phyloP scores from a whole-genome alignment of 2,329 filamentous ascomycete species.

The Proliferodiscus dingleyae region DNA sequence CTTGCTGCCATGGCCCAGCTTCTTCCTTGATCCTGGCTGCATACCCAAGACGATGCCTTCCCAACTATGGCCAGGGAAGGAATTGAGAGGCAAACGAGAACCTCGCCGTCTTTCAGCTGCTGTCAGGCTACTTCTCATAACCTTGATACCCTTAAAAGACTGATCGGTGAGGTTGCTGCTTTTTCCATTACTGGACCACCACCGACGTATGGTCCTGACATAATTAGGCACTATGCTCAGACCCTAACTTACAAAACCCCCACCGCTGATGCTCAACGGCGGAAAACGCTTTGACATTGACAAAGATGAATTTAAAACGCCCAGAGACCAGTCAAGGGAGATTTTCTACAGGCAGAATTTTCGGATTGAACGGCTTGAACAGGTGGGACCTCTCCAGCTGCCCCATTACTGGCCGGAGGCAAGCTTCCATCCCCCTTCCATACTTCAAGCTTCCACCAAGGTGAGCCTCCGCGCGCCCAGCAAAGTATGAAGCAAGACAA shows the following conservation, averaged over 20 bases:
- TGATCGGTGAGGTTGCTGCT: too few relatives aligned
- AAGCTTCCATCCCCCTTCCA: too few relatives aligned
- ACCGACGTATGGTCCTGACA: too few relatives aligned
- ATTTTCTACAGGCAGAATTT: neutral
- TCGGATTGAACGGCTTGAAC: too few relatives aligned
- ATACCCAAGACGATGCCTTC: slow-evolving; percentile 9
- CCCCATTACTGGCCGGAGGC: too few relatives aligned
- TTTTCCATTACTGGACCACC: too few relatives aligned
- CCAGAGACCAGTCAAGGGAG: neutral
- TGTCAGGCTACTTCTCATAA: neutral
- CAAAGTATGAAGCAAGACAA: too few relatives aligned
- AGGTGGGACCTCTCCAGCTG: too few relatives aligned
- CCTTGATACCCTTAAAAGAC: too few relatives aligned
- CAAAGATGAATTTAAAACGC: neutral
- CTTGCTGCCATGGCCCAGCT: slow-evolving; percentile 11
- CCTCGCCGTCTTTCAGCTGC: neutral
- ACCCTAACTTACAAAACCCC: neutral
- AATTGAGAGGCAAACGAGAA: neutral
- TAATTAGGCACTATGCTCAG: too few relatives aligned
- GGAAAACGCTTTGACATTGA: slow-evolving; percentile 4
- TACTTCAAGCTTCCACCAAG: too few relatives aligned
- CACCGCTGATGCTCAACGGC: slow-evolving; percentile 6
- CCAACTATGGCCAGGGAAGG: slow-evolving; percentile 2
- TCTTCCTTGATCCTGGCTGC: slow-evolving; percentile 12
- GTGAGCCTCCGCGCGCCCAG: too few relatives aligned